These are phyloP conservation scores for Scheffersomyces spartinae DNA, from an alignment of 805 yeast species.

Conservation along the genomic window DNA sequence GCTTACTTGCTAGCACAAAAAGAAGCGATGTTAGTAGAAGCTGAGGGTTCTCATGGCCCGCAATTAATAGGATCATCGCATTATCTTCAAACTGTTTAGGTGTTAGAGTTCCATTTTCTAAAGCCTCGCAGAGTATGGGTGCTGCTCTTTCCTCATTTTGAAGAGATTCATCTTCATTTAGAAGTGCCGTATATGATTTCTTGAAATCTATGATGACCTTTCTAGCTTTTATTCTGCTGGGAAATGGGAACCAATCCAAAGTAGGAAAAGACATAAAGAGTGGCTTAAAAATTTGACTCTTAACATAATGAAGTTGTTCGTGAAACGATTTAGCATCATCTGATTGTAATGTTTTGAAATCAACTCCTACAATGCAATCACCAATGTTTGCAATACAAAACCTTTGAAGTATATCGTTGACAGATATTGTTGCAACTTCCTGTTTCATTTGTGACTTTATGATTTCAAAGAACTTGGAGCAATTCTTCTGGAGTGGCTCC, in stretches of 20 bases:
- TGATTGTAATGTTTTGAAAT: conserved; percentile 27
- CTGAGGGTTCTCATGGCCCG: conserved; percentile 58
- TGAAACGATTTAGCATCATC: conserved; percentile 23
- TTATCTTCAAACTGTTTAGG: conserved; percentile 41
- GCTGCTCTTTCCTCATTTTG: conserved; percentile 27
- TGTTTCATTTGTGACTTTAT: conserved; percentile 8
- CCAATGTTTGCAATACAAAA: conserved; percentile 38
- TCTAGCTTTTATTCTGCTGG: conserved; percentile 33
- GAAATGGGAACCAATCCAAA: conserved; percentile 38
- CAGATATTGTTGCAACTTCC: conserved; percentile 6
- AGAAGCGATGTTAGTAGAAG: conserved; percentile 35
- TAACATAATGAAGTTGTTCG: conserved; percentile 28
- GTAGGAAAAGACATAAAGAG: conserved; percentile 44
- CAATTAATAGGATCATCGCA: conserved; percentile 42
- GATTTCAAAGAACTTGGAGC: conserved; percentile 17
- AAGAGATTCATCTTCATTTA: conserved; percentile 12
- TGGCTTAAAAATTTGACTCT: conserved; percentile 44
- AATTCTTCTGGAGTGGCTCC: conserved; percentile 26
- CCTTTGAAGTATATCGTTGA: conserved; percentile 35
- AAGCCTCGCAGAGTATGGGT: conserved; percentile 28
- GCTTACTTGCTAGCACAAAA: conserved; percentile 34
- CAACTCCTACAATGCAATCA: conserved; percentile 37
- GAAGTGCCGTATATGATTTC: conserved; percentile 18
- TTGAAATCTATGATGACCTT: conserved; percentile 32
- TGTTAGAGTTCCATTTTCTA: conserved; percentile 22